Base-by-base conservation (phyloP, 2,329 filamentous ascomycete species). In the Pseudofabraea citricarpa region DNA sequence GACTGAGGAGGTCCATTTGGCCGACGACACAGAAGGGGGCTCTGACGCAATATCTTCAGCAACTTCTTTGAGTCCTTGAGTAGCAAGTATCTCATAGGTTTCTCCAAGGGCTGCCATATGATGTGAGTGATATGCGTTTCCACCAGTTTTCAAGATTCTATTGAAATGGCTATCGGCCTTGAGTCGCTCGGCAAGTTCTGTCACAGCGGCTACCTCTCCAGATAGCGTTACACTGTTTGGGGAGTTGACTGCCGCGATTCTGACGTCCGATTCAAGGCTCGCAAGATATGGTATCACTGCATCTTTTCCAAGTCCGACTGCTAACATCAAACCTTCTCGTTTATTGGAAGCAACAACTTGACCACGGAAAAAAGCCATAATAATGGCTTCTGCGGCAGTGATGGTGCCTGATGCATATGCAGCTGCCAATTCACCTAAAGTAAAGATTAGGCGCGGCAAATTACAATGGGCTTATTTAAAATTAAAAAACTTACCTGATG, bases 351-450 rank as follows among this genome's bases (percentile, higher is more conserved):
- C 4, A 7, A 27, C 24, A 3, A 19, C 22, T 1, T 50, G 15
- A 45, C 44, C 44, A 15, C 44, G 26, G 31, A 40, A 44, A 19
- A 39, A 44, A 15, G 44, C 44, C n/a, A 40, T 36, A n/a, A 16
- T 12, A 8, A 60, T 53, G 15, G 64, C 64, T 20, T 60, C 54
- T 4, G 53, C 47, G 6, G 50, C 47, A 7, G 53, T 56, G 2
- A 69, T 33, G 1, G 54, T 50, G 3, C 62, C 64, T 2, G 63
- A 52, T 0, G 67, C 60, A 39, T 66, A 72, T 0, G 70, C 69
- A 3, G 69, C 70, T 2, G 55, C 68, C 18, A 73, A 71, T 43
- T 73, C 70, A 9, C n/a, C n/a, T n/a, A n/a, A n/a, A n/a, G n/a
- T n/a, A n/a, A n/a, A n/a, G n/a, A n/a, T n/a, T n/a, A n/a, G n/a